Percentiles rank a stretch among this genome's conserved stretches.
These are phyloP conservation scores for Aspergillus sclerotiicarbonarius DNA, from an alignment of 495 filamentous ascomycete genomes.

Conservation along the genomic window DNA sequence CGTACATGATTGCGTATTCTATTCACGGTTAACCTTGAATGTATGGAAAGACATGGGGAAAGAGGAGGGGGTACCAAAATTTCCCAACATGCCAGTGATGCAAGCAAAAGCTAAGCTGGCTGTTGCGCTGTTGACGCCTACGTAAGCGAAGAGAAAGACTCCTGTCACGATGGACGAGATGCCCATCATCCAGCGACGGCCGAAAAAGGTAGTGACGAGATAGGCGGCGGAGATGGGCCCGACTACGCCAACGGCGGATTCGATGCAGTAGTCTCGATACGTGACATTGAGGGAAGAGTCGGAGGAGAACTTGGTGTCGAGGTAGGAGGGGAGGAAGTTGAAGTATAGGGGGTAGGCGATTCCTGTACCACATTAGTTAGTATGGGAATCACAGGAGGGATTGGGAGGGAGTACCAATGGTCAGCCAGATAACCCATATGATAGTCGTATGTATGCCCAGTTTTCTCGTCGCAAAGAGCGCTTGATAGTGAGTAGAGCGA, in stretches of 20 bases:
- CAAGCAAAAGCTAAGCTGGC: constrained; percentile 31
- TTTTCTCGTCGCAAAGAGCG: constrained; percentile 26
- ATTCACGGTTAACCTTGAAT: neutral
- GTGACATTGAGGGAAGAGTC: constrained; percentile 27
- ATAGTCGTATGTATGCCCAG: constrained; percentile 24
- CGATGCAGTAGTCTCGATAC: constrained; percentile 36
- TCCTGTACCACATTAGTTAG: too few relatives aligned
- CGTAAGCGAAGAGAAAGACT: constrained; percentile 36
- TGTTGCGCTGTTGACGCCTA: constrained; percentile 23
- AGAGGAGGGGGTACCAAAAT: constrained; percentile 25
- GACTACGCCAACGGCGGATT: constrained; percentile 29
- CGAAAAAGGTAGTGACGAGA: constrained; percentile 28
- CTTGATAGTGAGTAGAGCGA: constrained; percentile 23
- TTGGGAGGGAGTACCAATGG: constrained; percentile 22
- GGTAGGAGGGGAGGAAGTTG: constrained; percentile 35
- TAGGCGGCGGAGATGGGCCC: constrained; percentile 30
- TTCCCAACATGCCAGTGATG: constrained; percentile 27
- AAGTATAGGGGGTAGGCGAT: constrained; percentile 38
- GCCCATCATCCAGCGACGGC: constrained; percentile 36
- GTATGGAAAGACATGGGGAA: neutral
- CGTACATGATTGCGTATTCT: constrained; percentile 54
- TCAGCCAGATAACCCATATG: constrained; percentile 33
- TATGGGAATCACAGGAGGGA: too few relatives aligned
- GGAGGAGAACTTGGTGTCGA: constrained; percentile 28
- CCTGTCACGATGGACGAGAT: constrained; percentile 31